Conservation (phyloP, 371 early-diverging fungal species). For the Mucor circinelloides region DNA sequence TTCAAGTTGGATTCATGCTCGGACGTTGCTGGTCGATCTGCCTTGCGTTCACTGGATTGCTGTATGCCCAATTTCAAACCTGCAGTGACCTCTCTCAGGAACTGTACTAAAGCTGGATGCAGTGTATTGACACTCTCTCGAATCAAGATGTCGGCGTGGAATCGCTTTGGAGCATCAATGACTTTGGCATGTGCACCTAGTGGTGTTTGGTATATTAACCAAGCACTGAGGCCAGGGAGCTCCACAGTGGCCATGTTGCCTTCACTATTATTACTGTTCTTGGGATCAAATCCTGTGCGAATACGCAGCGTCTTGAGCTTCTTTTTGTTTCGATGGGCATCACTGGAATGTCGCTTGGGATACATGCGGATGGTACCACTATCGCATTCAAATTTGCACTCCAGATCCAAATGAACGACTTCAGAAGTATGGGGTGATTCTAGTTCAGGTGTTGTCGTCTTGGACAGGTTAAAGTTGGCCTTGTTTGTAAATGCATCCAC, state of each 20-base stretch:
- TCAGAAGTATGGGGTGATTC: conserved; percentile 13
- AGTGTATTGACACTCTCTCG: conserved; percentile 77
- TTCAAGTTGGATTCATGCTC: conserved; percentile 32
- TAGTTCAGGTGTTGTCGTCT: not conserved
- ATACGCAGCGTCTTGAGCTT: conserved; percentile 17
- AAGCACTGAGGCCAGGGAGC: conserved; percentile 71
- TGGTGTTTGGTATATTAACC: conserved; percentile 63
- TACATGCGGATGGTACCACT: conserved; percentile 57
- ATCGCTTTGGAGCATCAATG: conserved; percentile 41
- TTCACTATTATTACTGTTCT: no score
- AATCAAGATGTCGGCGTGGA: conserved; percentile 72
- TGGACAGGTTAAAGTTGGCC: conserved; percentile 33
- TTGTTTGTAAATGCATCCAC: conserved; percentile 53
- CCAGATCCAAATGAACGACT: conserved; percentile 38
- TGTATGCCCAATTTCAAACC: conserved; percentile 71
- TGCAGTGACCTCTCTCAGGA: conserved; percentile 68
- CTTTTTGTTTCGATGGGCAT: conserved; percentile 13
- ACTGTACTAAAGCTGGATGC: conserved; percentile 76
- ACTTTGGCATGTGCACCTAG: conserved; percentile 53
- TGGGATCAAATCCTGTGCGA: conserved; percentile 18
- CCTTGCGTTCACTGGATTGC: conserved; percentile 49
- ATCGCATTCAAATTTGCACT: conserved; percentile 44
- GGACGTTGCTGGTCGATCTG: conserved; percentile 15
- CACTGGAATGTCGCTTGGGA: conserved; percentile 49
- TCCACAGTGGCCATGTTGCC: conserved; percentile 61